Percentiles rank a stretch among this genome's conserved stretches.
phyloP scores from a whole-genome alignment of 2,329 filamentous ascomycete species.

The Dendrostoma leiphaemia region DNA sequence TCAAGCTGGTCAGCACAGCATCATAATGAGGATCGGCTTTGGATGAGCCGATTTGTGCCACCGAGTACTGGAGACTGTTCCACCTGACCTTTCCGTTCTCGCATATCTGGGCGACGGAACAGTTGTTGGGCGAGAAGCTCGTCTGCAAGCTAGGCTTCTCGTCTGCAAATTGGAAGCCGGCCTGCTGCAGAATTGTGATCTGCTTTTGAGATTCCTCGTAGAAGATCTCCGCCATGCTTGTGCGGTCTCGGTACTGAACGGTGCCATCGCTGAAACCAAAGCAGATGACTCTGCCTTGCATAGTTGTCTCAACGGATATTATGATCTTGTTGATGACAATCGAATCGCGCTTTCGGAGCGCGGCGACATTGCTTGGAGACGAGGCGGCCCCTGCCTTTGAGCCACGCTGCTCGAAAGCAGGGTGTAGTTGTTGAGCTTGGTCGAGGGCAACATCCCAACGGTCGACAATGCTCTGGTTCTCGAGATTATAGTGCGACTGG shows the following conservation, averaged over 20 bases:
- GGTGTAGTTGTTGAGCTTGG: slow-evolving; percentile 63
- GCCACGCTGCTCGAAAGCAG: slow-evolving; percentile 75
- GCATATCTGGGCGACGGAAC: slow-evolving; percentile 56
- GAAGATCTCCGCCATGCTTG: slow-evolving; percentile 67
- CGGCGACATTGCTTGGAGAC: slow-evolving; percentile 33
- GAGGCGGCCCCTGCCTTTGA: slow-evolving; percentile 53
- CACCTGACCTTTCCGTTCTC: slow-evolving; percentile 60
- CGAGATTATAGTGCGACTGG: slow-evolving; percentile 58
- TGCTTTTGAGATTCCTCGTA: slow-evolving; percentile 61
- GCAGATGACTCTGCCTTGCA: slow-evolving; percentile 69
- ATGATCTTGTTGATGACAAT: slow-evolving; percentile 68
- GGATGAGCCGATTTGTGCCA: slow-evolving; percentile 46
- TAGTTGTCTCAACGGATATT: slow-evolving; percentile 64
- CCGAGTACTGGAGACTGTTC: slow-evolving; percentile 52
- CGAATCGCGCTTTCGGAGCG: slow-evolving; percentile 65
- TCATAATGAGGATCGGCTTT: slow-evolving; percentile 50
- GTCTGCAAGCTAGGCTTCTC: slow-evolving; percentile 62
- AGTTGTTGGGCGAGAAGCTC: slow-evolving; percentile 60
- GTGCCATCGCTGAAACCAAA: slow-evolving; percentile 78
- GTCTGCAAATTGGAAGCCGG: slow-evolving; percentile 71
- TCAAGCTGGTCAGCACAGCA: slow-evolving; percentile 61
- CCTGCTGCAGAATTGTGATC: slow-evolving; percentile 70
- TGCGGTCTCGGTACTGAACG: slow-evolving; percentile 75
- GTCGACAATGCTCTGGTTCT: slow-evolving; percentile 71
- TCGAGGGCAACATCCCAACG: slow-evolving; percentile 78